phyloP scores from a whole-genome alignment of 176 grass and related monocot genomes.

The bread wheat (Triticum aestivum) region DNA sequence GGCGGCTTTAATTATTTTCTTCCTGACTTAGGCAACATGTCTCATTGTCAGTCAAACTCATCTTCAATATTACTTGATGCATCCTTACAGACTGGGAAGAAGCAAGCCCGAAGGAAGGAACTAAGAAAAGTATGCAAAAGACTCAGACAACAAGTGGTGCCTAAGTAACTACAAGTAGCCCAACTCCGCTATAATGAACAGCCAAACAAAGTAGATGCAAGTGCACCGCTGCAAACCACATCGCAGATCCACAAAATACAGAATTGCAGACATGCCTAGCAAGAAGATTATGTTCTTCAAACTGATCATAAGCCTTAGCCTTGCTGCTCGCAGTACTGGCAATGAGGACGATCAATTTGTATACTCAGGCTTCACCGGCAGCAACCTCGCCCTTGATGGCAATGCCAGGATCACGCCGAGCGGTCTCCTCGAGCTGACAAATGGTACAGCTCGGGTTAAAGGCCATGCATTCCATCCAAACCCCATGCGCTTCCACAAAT shows the following conservation, averaged over 20 bases:
- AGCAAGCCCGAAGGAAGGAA: background rate
- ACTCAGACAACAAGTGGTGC: background rate
- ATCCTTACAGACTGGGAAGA: background rate
- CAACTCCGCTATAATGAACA: background rate
- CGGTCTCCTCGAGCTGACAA: constrained; percentile 28
- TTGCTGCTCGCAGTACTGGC: background rate
- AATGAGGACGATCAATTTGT: background rate
- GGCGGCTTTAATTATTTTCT: background rate
- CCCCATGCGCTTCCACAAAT: background rate
- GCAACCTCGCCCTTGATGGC: constrained; percentile 13
- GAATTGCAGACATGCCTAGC: background rate
- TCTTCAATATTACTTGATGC: background rate
- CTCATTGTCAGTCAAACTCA: background rate
- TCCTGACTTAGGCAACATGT: background rate
- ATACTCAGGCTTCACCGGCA: background rate
- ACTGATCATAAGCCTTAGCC: background rate
- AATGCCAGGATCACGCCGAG: background rate
- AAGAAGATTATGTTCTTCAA: constrained; percentile 5
- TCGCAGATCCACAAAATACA: background rate
- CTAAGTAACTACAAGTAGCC: background rate
- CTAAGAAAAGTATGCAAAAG: background rate
- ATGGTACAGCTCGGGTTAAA: background rate
- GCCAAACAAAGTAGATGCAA: background rate
- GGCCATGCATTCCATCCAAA: constrained; percentile 11
- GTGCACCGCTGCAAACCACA: background rate